These are phyloP conservation scores for Trichomonascaceae sp. DNA, from an alignment of 1,139 yeast genomes.

Conservation along the genomic window DNA sequence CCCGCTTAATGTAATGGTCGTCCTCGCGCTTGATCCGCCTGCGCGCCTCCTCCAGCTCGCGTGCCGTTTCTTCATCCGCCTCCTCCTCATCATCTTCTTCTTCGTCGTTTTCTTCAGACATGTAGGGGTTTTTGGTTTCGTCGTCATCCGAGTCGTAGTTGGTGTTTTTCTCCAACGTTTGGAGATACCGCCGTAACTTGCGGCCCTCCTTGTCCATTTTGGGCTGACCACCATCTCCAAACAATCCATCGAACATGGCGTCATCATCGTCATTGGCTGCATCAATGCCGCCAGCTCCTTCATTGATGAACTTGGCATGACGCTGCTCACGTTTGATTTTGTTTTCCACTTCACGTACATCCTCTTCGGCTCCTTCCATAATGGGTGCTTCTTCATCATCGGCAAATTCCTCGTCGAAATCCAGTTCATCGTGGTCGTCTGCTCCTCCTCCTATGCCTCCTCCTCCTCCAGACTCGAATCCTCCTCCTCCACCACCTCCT, in stretches of 20 bases:
- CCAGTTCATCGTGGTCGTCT: constrained; percentile 84
- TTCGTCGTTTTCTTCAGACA: constrained; percentile 25
- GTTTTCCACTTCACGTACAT: constrained; percentile 76
- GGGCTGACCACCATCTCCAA: constrained; percentile 50
- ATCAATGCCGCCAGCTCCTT: constrained; percentile 51
- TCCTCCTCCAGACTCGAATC: no score
- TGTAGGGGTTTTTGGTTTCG: constrained; percentile 67
- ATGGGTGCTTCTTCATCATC: constrained; percentile 99
- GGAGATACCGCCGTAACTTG: constrained; percentile 68
- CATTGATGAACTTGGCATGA: constrained; percentile 1
- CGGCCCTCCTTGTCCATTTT: constrained; percentile 89
- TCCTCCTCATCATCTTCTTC: constrained; percentile 11
- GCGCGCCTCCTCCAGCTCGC: constrained; percentile 7
- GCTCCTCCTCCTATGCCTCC: constrained; percentile 31
- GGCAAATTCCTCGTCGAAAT: constrained; percentile 92
- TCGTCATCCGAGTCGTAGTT: constrained; percentile 86
- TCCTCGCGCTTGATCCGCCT: constrained; percentile 8
- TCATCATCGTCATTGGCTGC: constrained; percentile 32
- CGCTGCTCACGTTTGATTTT: constrained; percentile 86
- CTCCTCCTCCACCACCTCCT: constrained; percentile 7
- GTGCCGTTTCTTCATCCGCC: constrained; percentile 4
- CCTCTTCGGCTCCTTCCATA: constrained; percentile 94
- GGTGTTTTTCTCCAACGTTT: constrained; percentile 77
- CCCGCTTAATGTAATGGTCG: constrained; percentile 5
- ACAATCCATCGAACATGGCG: constrained; percentile 43